Evolutionary conservation across 495 filamentous ascomycete genomes (phyloP).

Genomic region (Podospora comata): DNA sequence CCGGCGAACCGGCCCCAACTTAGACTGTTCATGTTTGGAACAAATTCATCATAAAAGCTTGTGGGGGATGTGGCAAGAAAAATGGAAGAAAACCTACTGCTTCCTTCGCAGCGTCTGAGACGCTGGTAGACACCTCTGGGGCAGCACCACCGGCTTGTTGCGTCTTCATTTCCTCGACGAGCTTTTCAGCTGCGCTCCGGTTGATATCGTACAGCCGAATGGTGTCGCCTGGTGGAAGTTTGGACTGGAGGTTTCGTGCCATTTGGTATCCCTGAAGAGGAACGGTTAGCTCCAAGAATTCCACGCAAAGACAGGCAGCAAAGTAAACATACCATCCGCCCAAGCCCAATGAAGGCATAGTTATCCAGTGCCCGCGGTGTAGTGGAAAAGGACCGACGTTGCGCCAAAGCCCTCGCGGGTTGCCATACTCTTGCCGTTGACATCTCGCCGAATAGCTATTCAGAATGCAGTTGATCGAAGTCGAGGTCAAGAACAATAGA

Average conservation of each 20-base stretch:
- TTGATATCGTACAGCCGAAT: conserved; percentile 76
- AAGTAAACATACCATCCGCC: conserved; percentile 68
- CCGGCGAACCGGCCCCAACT: conserved; percentile 43
- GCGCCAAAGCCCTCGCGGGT: conserved; percentile 22
- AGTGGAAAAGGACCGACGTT: conserved; percentile 55
- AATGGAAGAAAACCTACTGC: conserved; percentile 57
- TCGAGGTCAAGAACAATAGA: not conserved
- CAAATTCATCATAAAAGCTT: conserved; percentile 51
- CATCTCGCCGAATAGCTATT: conserved; percentile 31
- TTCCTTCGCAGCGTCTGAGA: conserved; percentile 62
- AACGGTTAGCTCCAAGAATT: conserved; percentile 10
- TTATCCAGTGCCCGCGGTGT: conserved; percentile 54
- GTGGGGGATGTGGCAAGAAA: conserved; percentile 6
- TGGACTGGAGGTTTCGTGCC: conserved; percentile 80
- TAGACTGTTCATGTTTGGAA: conserved; percentile 54
- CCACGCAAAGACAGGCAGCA: not conserved
- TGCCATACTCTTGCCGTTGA: conserved; percentile 29
- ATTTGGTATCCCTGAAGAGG: conserved; percentile 66
- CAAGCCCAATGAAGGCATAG: conserved; percentile 83
- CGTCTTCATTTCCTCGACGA: conserved; percentile 58
- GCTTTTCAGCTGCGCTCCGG: conserved; percentile 52
- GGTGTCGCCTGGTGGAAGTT: conserved; percentile 66
- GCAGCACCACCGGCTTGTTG: conserved; percentile 46
- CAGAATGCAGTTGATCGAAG: conserved; percentile 3
- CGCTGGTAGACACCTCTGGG: conserved; percentile 56